Base-by-base conservation (phyloP, 2,329 filamentous ascomycete species). In the Aspergillus sergii region DNA sequence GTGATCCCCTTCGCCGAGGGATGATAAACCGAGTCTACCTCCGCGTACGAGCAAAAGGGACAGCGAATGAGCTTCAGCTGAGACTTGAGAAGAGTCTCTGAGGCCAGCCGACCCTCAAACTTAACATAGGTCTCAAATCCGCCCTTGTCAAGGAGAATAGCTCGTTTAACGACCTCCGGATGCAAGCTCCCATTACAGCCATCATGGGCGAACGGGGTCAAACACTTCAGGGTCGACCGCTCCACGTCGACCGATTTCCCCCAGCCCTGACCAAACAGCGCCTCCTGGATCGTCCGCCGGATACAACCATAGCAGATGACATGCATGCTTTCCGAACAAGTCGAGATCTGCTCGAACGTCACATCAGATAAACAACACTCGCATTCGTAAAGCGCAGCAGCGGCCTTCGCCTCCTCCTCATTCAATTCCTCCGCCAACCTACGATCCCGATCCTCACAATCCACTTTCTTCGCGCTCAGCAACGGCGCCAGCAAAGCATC, bases 241-340 rank as follows among this genome's bases (percentile, higher is more conserved):
- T 88, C 84, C 32, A 87, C 78, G 73, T 95, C 86, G 69, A 97
- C 90, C 71, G 88, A 95, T 63, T 91, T 89, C 57, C 88, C 86
- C 92, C 94, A 97, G 58, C 92, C 92, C 76, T 98, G 95, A 0
- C 95, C 95, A 74, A 96, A 98, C 0, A 98, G 82, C 2, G 94
- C 93, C 75, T 98, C 94, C 57, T 90, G 91, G 63, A 94, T 85
- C 12, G 93, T 90, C 67, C 91, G 88, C 66, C 90, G 89, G 57
- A 98, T 89, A 77, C 95, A 98, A 53, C 87, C 86, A 78, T 94
- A 78, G 66, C 82, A 84, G 41, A 83, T 81, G n/a, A 81, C 69
- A 70, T 84, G 82, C 28, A 69, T 71, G 55, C 73, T 71, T 12
- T 72, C 71, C 16, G 80, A 81, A 68, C 82, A 84, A 11, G 78